Percentiles rank a stretch among this genome's conserved stretches.
These are phyloP conservation scores for Aspergillus texensis DNA, from an alignment of 2,329 filamentous ascomycete genomes.

Conservation along the genomic window DNA sequence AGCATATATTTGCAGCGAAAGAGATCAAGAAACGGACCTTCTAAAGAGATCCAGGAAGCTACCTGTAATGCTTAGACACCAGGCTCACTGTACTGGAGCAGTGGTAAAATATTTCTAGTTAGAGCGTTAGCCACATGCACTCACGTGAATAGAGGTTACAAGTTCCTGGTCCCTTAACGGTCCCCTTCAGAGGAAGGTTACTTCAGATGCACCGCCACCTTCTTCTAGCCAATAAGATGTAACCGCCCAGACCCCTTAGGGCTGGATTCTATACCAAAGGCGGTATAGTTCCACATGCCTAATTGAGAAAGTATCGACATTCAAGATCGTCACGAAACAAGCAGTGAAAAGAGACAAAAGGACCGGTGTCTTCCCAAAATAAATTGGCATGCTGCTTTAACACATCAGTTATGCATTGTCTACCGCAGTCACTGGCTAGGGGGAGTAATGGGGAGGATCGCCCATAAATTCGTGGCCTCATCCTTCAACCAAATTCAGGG, in stretches of 20 bases:
- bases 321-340: background rate
- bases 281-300: background rate
- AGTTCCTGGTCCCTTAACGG: background rate
- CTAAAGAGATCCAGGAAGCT: background rate
- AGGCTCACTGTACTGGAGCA: too few species aligned
- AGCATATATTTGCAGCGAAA: background rate
- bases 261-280: background rate
- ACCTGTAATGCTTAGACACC: too few species aligned
- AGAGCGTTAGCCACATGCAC: background rate
- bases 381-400: conserved; percentile 1
- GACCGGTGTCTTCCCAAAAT: background rate
- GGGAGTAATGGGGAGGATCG: background rate
- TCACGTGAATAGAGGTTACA: background rate
- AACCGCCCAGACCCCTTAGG: background rate
- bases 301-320: background rate
- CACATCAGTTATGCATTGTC: background rate
- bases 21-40: background rate
- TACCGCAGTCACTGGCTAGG: background rate
- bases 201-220: background rate
- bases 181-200: background rate
- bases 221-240: background rate
- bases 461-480: background rate
- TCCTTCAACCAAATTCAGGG: conserved; percentile 4
- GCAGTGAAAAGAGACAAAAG: background rate
- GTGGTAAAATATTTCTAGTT: background rate